Evolutionary conservation across 129 eudicot genomes (phyloP).

Genomic region (Escallonia rubra): DNA sequence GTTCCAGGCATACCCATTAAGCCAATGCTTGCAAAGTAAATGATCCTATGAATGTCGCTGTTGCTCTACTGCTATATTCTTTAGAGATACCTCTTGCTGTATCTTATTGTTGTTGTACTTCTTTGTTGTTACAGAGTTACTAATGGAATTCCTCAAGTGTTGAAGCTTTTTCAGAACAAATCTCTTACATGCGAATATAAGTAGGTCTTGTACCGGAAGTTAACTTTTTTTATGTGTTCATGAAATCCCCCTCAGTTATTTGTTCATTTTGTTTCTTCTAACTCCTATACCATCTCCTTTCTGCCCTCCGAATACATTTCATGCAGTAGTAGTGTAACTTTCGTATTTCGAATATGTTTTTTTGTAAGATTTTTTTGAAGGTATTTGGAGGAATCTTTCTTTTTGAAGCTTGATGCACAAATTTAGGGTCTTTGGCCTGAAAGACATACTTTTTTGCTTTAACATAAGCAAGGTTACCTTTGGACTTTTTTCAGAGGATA

Average conservation of each 20-base stretch:
- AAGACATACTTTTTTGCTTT: too few relatives aligned
- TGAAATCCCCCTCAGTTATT: not conserved
- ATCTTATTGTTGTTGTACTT: conserved; percentile 1
- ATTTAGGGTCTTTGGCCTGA: too few relatives aligned
- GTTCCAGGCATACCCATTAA: conserved; percentile 95
- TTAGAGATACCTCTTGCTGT: not conserved
- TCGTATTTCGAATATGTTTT: too few relatives aligned
- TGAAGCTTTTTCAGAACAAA: conserved; percentile 64
- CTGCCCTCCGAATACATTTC: too few relatives aligned
- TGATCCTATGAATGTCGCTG: not conserved
- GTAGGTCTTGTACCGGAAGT: conserved; percentile 36
- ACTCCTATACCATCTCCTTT: too few relatives aligned
- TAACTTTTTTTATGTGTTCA: not conserved
- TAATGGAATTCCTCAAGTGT: conserved; percentile 70
- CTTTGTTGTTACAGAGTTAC: conserved; percentile 50
- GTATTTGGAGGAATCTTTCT: too few relatives aligned
- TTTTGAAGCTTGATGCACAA: too few relatives aligned
- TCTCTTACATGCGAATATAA: conserved; percentile 87
- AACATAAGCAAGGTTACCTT: too few relatives aligned
- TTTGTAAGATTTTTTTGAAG: too few relatives aligned
- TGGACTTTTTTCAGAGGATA: too few relatives aligned
- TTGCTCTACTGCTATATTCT: too few relatives aligned
- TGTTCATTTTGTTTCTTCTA: not conserved
- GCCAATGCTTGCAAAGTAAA: conserved; percentile 98
- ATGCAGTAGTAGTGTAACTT: too few relatives aligned